A percentile compares a stretch with the other conserved stretches of the same genome.
phyloP scores from a whole-genome alignment of 2,329 filamentous ascomycete genomes.

The Fusarium palustre region DNA sequence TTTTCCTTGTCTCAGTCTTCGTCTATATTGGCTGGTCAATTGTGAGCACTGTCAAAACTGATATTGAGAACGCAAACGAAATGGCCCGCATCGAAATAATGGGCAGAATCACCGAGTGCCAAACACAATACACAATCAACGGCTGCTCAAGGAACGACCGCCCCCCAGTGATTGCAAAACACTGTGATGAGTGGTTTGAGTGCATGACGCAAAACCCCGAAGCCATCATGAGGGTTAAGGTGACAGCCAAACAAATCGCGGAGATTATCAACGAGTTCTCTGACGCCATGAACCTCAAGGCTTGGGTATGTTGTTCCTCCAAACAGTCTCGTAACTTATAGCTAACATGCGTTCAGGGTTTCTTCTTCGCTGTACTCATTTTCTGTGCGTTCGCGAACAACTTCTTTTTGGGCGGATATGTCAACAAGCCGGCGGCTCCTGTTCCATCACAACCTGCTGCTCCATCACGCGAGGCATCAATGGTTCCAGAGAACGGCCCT shows the following conservation, averaged over 20 bases:
- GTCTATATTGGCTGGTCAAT: constrained; percentile 77
- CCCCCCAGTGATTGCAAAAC: constrained; percentile 79
- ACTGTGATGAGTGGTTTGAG: constrained; percentile 84
- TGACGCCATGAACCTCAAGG: constrained; percentile 88
- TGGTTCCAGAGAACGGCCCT: constrained; percentile 51
- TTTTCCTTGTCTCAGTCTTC: constrained; percentile 66
- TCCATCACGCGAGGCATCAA: constrained; percentile 38
- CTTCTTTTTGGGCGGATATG: constrained; percentile 56
- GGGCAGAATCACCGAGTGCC: constrained; percentile 79
- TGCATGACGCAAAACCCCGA: constrained; percentile 90
- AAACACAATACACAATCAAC: constrained; percentile 79
- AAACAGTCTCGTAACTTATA: not conserved
- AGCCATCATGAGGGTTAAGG: constrained; percentile 80
- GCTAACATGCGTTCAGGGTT: constrained; percentile 55
- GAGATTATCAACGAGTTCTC: constrained; percentile 95
- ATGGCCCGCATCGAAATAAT: constrained; percentile 76
- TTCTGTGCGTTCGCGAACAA: constrained; percentile 64
- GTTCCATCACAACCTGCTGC: constrained; percentile 44
- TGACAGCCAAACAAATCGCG: constrained; percentile 88
- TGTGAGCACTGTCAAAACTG: constrained; percentile 76
- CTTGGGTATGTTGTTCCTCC: constrained; percentile 59
- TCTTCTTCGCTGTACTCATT: constrained; percentile 63
- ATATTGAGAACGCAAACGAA: constrained; percentile 79
- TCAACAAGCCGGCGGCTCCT: constrained; percentile 45
- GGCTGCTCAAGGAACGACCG: constrained; percentile 73